Conservation (phyloP, 371 early-diverging fungal species). For the Dipsacomyces acuminosporus region DNA sequence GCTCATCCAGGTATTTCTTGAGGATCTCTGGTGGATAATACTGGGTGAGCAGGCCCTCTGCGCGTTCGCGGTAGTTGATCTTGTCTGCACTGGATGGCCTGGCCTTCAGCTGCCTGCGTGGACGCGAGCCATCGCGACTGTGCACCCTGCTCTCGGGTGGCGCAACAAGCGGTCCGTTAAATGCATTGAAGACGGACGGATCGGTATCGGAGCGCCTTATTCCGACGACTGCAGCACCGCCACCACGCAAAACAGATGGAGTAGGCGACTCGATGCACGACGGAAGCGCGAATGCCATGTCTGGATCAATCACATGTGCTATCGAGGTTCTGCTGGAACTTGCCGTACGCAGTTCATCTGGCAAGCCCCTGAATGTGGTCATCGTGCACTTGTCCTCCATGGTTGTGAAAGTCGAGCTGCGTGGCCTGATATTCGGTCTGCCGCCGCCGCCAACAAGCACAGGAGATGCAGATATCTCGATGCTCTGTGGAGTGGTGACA, state of each 20-base stretch:
- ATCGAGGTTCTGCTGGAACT: slow-evolving; percentile 7
- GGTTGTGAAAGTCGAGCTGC: slow-evolving; percentile 30
- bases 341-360: slow-evolving; percentile 12
- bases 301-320: neutral
- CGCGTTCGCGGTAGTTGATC: slow-evolving; percentile 43
- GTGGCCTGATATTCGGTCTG: slow-evolving; percentile 9
- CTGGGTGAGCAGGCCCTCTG: slow-evolving; percentile 38
- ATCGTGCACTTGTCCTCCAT: slow-evolving; percentile 40
- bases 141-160: slow-evolving; percentile 22
- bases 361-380: slow-evolving; percentile 41
- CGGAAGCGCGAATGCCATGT: neutral
- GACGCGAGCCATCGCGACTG: slow-evolving; percentile 9
- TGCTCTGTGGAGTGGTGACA: slow-evolving; percentile 20
- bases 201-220: neutral
- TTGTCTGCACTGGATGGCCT: slow-evolving; percentile 28
- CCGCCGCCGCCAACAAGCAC: slow-evolving; percentile 40
- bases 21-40: slow-evolving; percentile 36
- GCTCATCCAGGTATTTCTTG: slow-evolving; percentile 37
- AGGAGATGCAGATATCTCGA: slow-evolving; percentile 20
- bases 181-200: slow-evolving; percentile 19
- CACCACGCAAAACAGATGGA: slow-evolving; percentile 33
- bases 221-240: slow-evolving; percentile 11
- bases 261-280: slow-evolving; percentile 16
- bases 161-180: slow-evolving; percentile 40
- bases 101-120: slow-evolving; percentile 24